Base-by-base conservation (phyloP, 1,284 basidiomycete species). In the Fomes fomentarius region DNA sequence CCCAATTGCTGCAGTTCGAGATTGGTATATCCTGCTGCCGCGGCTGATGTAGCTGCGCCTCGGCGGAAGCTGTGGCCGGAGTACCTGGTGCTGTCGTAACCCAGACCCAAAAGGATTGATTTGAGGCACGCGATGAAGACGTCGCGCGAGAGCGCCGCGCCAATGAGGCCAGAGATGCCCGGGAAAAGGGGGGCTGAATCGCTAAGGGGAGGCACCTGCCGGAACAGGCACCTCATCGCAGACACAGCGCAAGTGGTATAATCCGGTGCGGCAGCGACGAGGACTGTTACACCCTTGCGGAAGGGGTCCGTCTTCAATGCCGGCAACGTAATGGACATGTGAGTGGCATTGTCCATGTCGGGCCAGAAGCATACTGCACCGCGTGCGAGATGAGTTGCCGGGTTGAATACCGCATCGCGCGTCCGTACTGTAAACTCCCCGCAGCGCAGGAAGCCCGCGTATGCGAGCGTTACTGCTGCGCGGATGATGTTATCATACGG, bases 231-330 rank as follows among this genome's bases (percentile, higher is more conserved):
- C n/a, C 70, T 52, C 1, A 65, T 63, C 0, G 63, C 22, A n/a
- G n/a, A n/a, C n/a, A 71, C 65, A 0, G 70, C 52, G 47, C 72
- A 73, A 3, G 68, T 68, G 0, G 42, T 6, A 0, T 52, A 10
- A 1, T 54, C 57, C 1, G 68, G 69, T 4, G 61, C 68, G 0
- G 52, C 56, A 0, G 69, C 61, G 19, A 74, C 58, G 14, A 63
- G 33, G 22, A 74, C 61, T 0, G 67, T 51, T 24, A 71, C 63
- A 4, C 74, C 75, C 44, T 64, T 63, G 4, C 68, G 64, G 52
- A 74, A 75, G 0, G 72, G 72, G 49, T 75, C 74, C 0, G 73
- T 75, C 54, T 76, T 76, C 1, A 72, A 75, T 1, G 68, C 65
- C 0, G 73, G 72, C 11, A 75, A 55, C 11, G 64, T 61, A 11